phyloP scores from a whole-genome alignment of 1,284 basidiomycete species.

The Ganoderma sinense region DNA sequence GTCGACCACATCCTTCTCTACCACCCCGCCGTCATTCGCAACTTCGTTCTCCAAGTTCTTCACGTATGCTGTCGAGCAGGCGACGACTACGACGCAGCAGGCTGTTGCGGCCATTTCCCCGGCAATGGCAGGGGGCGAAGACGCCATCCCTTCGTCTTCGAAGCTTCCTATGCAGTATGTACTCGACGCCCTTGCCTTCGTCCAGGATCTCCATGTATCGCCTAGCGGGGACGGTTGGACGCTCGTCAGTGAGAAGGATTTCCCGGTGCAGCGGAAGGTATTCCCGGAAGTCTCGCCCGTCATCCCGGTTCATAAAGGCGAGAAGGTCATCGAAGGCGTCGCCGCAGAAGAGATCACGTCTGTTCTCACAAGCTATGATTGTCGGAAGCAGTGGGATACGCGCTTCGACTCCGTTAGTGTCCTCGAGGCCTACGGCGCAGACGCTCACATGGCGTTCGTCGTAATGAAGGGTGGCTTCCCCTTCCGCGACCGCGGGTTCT shows the following conservation, averaged over 20 bases:
- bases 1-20: constrained; percentile 43
- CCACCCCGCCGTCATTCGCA: constrained; percentile 63
- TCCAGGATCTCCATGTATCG: constrained; percentile 76
- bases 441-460: constrained; percentile 74
- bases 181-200: constrained; percentile 81
- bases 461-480: constrained; percentile 85
- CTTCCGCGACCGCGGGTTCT: constrained; percentile 90
- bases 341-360: constrained; percentile 91
- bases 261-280: constrained; percentile 81
- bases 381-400: constrained; percentile 87
- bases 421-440: constrained; percentile 86
- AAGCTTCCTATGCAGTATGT: constrained; percentile 80
- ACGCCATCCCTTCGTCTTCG: constrained; percentile 54
- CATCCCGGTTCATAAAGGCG: constrained; percentile 88
- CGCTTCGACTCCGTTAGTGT: constrained; percentile 74
- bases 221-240: constrained; percentile 83
- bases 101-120: constrained; percentile 78
- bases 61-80: constrained; percentile 77
- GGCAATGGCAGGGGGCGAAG: constrained; percentile 49
- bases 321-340: constrained; percentile 93
- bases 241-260: constrained; percentile 80
- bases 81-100: constrained; percentile 72
- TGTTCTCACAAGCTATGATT: constrained; percentile 75
- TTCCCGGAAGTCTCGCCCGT: constrained; percentile 82
- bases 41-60: constrained; percentile 79